Conservation (phyloP, 345 rosid species). For the Salix purpurea region DNA sequence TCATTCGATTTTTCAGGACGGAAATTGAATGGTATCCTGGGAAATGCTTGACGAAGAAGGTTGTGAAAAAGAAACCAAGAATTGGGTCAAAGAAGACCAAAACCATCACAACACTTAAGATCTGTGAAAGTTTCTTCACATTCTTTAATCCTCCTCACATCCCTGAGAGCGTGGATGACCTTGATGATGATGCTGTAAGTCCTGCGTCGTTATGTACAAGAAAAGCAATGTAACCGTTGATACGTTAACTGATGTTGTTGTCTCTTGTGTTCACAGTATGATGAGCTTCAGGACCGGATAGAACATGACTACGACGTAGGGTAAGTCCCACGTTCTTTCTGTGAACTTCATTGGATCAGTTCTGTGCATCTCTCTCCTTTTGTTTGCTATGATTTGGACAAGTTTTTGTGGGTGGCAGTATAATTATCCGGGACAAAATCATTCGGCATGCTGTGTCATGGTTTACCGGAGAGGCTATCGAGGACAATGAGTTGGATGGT, state of each 20-base stretch:
- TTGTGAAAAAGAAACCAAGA: constrained; percentile 22
- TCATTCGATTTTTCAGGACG: constrained; percentile 7
- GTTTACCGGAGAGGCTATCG: constrained; percentile 19
- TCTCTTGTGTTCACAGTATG: background rate
- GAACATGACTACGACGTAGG: constrained; percentile 18
- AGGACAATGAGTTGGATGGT: constrained; percentile 4
- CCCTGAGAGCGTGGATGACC: constrained; percentile 13
- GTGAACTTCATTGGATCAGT: background rate
- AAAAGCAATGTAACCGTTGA: background rate
- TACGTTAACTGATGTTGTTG: background rate
- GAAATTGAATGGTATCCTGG: constrained; percentile 22
- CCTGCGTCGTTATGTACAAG: background rate
- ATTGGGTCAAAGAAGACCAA: constrained; percentile 19
- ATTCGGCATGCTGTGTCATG: constrained; percentile 23
- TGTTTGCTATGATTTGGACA: background rate
- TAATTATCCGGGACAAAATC: constrained; percentile 19
- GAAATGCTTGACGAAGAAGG: constrained; percentile 23
- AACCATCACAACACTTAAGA: constrained; percentile 4
- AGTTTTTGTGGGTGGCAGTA: background rate
- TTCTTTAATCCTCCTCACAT: constrained; percentile 14
- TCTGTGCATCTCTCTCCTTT: background rate
- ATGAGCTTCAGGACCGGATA: constrained; percentile 17
- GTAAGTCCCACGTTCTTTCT: background rate
- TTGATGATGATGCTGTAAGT: constrained; percentile 21
- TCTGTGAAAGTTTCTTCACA: constrained; percentile 18